Percentiles rank a stretch among this genome's conserved stretches.
These are phyloP conservation scores for Syzygium aqueum DNA, from an alignment of 345 rosid genomes.

Conservation along the genomic window DNA sequence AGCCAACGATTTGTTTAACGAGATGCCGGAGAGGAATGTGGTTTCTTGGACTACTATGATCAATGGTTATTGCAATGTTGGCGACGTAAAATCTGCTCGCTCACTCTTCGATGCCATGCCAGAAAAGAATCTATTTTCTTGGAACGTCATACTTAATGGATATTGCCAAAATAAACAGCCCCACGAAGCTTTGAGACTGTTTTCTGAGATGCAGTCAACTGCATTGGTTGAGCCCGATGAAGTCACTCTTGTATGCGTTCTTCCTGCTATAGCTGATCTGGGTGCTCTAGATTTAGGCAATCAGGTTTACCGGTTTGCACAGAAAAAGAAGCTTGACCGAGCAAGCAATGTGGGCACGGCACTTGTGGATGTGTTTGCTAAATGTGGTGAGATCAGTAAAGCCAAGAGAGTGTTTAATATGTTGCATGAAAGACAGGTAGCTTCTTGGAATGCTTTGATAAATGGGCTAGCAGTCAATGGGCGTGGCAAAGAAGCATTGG, in stretches of 20 bases:
- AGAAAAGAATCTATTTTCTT: conserved; percentile 49
- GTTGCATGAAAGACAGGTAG: conserved; percentile 33
- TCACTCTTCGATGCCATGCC: conserved; percentile 63
- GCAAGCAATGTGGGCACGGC: conserved; percentile 50
- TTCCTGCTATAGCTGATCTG: conserved; percentile 69
- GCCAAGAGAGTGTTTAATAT: conserved; percentile 40
- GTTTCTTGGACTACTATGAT: conserved; percentile 75
- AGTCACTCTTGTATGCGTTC: conserved; percentile 53
- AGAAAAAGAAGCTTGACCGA: conserved; percentile 41
- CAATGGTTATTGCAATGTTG: conserved; percentile 48
- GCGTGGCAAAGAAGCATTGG: conserved; percentile 45
- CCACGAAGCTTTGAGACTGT: conserved; percentile 55
- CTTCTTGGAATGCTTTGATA: conserved; percentile 78
- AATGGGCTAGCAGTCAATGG: conserved; percentile 70
- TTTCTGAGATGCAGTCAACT: conserved; percentile 50
- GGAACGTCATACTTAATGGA: conserved; percentile 80
- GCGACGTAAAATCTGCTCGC: conserved; percentile 45
- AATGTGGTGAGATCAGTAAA: conserved; percentile 55
- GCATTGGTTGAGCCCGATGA: conserved; percentile 48
- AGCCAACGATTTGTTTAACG: conserved; percentile 47
- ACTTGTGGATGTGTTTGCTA: conserved; percentile 75
- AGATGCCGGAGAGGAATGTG: conserved; percentile 45
- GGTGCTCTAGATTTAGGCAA: conserved; percentile 65
- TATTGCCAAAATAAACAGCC: conserved; percentile 59
- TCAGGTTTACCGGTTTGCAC: conserved; percentile 46